Conservation (phyloP, 176 grass and related monocot species). For the Tillandsia leiboldiana region DNA sequence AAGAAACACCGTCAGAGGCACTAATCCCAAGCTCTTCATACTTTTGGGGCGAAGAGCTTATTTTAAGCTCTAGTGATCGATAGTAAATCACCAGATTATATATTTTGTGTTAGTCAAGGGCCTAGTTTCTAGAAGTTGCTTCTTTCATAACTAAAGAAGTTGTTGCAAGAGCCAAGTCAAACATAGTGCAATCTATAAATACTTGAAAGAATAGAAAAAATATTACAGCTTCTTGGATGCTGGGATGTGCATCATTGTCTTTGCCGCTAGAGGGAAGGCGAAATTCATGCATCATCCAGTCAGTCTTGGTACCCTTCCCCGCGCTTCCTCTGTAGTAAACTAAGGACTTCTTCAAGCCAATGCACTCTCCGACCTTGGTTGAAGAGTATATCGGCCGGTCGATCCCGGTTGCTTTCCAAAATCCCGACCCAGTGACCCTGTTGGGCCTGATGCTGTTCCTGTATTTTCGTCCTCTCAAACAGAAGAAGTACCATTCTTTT, state of each 20-base stretch:
- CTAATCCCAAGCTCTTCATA: too few species aligned
- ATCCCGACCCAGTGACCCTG: slow-evolving; percentile 62
- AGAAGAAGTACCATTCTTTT: slow-evolving; percentile 89
- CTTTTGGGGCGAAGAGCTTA: too few species aligned
- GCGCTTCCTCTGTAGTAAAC: slow-evolving; percentile 74
- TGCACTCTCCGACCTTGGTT: slow-evolving; percentile 13
- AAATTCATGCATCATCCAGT: slow-evolving; percentile 99
- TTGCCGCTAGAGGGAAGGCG: slow-evolving; percentile 29
- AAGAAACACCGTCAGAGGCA: too few species aligned
- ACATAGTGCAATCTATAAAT: not conserved
- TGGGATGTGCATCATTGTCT: not conserved
- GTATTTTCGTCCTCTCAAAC: slow-evolving; percentile 72
- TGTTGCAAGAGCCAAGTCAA: not conserved
- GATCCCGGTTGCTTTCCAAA: slow-evolving; percentile 96
- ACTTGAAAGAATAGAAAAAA: not conserved
- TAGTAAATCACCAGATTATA: too few species aligned
- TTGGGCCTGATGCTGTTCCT: slow-evolving; percentile 81
- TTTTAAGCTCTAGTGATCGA: too few species aligned
- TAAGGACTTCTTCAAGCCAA: slow-evolving; percentile 87
- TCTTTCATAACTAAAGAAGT: slow-evolving; percentile 3
- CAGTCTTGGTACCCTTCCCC: slow-evolving; percentile 80
- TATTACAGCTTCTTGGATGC: slow-evolving; percentile 55
- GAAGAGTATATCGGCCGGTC: slow-evolving; percentile 49
- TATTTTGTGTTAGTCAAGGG: too few species aligned
- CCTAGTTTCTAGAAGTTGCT: not conserved